Base-by-base conservation (phyloP, 202 grass and related monocot species). In the Schoenoplectus tabernaemontani region DNA sequence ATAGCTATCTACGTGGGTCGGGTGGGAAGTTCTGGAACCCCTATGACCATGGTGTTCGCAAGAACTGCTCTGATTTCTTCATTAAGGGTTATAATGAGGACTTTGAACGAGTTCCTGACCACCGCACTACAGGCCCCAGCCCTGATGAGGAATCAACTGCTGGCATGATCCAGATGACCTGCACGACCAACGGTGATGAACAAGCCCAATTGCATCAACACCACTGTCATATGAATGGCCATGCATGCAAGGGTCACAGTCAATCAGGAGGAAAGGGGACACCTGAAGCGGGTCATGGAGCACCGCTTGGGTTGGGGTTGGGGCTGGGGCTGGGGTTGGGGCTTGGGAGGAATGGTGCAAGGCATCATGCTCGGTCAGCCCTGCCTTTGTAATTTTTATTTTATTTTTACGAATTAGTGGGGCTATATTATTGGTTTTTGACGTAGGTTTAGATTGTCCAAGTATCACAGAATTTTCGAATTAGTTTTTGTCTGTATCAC, bases 1-100 rank as follows among this genome's bases (percentile, higher is more conserved):
- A 99, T 47, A 75, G 72, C 78, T 99, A 99, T 80, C 92, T 99
- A 42, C 88, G 88, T 92, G 96, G 96, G 19, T 84, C 92, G 34
- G 96, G 83, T 39, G 96, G 92, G 30, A 87, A 82, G 82, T 99
- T 99, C 77, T 87, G 90, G 82, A 99, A 99, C 42, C 96, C 96
- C 0, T 99, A 87, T 1, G 96, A 99, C 66, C 88, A 96, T 79
- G 96, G 96, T 22, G 57, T 91, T 54, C 71, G 79, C 43, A 95
- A 68, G 81, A 99, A 99, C 86, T 99, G 96, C 77, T 92, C 89
- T n/a, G 96, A 96, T 12, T 99, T 99, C 79, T 79, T 91, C 68
- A 67, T 96, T 38, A 99, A 89, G 1, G 92, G 96, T 50, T 93
- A 91, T 83, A 84, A 87, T 78, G 91, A 99, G 51, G 96, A 99